These are phyloP conservation scores for Crithidia sp. DNA, from an alignment of 208 protist genomes.

Conservation along the genomic window DNA sequence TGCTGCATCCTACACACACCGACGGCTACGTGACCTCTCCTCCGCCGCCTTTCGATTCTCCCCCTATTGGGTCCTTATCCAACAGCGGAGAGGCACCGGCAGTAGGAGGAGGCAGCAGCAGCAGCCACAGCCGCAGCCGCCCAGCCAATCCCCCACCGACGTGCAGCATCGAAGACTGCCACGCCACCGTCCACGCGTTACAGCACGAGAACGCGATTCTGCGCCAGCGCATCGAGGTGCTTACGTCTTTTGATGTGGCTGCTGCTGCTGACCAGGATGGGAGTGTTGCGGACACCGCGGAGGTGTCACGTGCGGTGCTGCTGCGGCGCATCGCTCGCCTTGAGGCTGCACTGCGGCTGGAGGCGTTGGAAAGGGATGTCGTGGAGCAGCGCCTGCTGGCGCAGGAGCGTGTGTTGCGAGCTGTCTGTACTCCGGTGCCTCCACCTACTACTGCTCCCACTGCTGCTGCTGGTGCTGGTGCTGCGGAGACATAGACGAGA, in stretches of 20 bases:
- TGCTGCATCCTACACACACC: no score
- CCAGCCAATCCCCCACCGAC: background rate
- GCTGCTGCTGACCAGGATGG: no score
- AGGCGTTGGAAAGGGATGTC: conserved; percentile 51
- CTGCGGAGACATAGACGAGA: no score
- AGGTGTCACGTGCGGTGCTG: conserved; percentile 22
- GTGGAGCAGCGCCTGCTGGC: conserved; percentile 43
- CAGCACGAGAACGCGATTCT: conserved; percentile 47
- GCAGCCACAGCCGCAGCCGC: no score
- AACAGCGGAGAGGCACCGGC: no score
- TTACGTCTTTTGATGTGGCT: conserved; percentile 26
- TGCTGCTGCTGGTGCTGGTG: background rate
- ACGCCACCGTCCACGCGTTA: conserved; percentile 40
- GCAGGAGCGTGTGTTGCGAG: conserved; percentile 46
- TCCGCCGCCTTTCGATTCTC: no score
- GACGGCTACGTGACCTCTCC: no score
- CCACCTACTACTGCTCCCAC: background rate
- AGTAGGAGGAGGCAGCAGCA: no score
- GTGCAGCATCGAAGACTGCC: conserved; percentile 12
- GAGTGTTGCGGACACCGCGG: conserved; percentile 11
- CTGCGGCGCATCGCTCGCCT: conserved; percentile 43
- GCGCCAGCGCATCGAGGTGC: conserved; percentile 43
- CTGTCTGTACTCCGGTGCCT: conserved; percentile 7
- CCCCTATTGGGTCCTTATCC: no score
- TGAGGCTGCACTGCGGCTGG: conserved; percentile 52